These are phyloP conservation scores for Blastobotrys elegans DNA, from an alignment of 1,139 yeast genomes.

Conservation along the genomic window DNA sequence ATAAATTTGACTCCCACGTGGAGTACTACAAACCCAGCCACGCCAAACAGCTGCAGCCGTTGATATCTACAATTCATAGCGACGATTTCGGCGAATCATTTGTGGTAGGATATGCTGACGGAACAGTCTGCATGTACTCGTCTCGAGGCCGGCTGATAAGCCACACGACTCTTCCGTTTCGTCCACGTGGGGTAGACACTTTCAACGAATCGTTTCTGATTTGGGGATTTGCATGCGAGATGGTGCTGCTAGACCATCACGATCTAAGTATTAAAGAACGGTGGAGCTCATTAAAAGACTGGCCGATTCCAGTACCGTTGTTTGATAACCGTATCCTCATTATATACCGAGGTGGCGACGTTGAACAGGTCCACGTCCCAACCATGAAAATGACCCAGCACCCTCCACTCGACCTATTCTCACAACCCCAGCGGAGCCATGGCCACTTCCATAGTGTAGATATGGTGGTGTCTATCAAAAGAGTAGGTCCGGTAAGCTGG, in stretches of 20 bases:
- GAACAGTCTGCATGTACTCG: slow-evolving; percentile 14
- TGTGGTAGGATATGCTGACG: slow-evolving; percentile 15
- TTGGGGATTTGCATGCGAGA: slow-evolving; percentile 25
- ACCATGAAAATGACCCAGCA: slow-evolving; percentile 4
- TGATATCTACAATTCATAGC: slow-evolving; percentile 7
- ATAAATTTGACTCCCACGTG: slow-evolving; percentile 1
- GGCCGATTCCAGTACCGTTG: slow-evolving; percentile 24
- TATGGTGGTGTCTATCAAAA: slow-evolving; percentile 18
- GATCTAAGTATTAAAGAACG: slow-evolving; percentile 15
- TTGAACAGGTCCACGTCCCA: slow-evolving; percentile 9
- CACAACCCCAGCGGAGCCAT: background rate
- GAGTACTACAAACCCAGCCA: slow-evolving; percentile 11
- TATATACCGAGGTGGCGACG: slow-evolving; percentile 19
- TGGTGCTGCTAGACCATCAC: slow-evolving; percentile 19
- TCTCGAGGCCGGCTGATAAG: slow-evolving; percentile 18
- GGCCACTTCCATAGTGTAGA: slow-evolving; percentile 17
- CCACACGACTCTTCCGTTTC: slow-evolving; percentile 16
- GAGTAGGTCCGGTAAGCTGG: slow-evolving; percentile 22
- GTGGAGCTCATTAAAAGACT: slow-evolving; percentile 20
- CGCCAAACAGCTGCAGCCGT: slow-evolving; percentile 8
- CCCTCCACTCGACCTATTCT: slow-evolving; percentile 3
- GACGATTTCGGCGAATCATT: background rate
- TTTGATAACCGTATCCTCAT: slow-evolving; percentile 21
- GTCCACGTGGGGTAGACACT: slow-evolving; percentile 18
- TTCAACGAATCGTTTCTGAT: slow-evolving; percentile 15